Conservation (phyloP, 2,329 filamentous ascomycete species). For the Colletotrichum noveboracense region DNA sequence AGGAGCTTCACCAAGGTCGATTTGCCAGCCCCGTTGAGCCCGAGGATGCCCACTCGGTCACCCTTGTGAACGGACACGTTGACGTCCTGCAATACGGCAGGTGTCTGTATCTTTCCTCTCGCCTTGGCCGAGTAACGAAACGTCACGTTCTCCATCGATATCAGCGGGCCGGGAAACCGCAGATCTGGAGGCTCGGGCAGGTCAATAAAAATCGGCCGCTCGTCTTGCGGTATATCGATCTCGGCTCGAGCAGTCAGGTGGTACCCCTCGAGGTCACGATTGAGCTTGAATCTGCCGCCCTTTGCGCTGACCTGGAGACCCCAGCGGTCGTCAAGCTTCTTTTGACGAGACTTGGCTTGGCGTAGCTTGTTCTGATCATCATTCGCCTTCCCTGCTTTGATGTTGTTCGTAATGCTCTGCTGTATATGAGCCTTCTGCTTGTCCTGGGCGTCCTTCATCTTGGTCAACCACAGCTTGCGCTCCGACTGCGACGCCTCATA, state of each 20-base stretch:
- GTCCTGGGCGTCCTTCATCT: slow-evolving; percentile 84
- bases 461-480: slow-evolving; percentile 69
- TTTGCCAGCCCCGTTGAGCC: slow-evolving; percentile 83
- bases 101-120: slow-evolving; percentile 34
- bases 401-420: slow-evolving; percentile 75
- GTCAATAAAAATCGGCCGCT: slow-evolving; percentile 60
- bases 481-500: slow-evolving; percentile 75
- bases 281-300: slow-evolving; percentile 81
- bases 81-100: slow-evolving; percentile 64
- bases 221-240: slow-evolving; percentile 73
- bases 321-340: slow-evolving; percentile 83
- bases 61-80: slow-evolving; percentile 74
- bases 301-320: slow-evolving; percentile 75
- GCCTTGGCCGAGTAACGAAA: slow-evolving; percentile 62
- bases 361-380: slow-evolving; percentile 86
- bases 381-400: slow-evolving; percentile 75
- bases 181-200: slow-evolving; percentile 72
- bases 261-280: slow-evolving; percentile 71
- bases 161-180: slow-evolving; percentile 75
- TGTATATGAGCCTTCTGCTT: slow-evolving; percentile 82
- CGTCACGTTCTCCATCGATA: slow-evolving; percentile 72
- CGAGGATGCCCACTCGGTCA: slow-evolving; percentile 76
- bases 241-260: slow-evolving; percentile 64
- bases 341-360: slow-evolving; percentile 84
- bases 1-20: slow-evolving; percentile 78